A percentile compares a stretch with the other conserved stretches of the same genome.
Evolutionary conservation across 306 rosid genomes (phyloP).

Genomic region (Fragaria nilgerrensis): DNA sequence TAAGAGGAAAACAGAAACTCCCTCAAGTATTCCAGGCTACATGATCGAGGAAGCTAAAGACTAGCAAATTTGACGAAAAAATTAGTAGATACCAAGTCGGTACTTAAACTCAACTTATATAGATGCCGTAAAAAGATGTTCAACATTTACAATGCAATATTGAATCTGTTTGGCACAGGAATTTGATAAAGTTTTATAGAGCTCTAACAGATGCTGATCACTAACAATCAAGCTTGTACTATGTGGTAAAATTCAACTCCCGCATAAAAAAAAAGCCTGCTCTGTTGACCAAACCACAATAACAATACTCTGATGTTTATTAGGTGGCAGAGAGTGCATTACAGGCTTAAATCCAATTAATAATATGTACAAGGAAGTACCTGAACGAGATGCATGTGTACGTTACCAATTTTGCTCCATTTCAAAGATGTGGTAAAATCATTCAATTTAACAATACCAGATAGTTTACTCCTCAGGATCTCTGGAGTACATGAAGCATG

Average conservation of each 20-base stretch:
- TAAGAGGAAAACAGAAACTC: slow-evolving; percentile 9
- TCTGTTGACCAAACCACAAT: not conserved
- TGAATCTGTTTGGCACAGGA: not conserved
- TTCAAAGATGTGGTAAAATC: slow-evolving; percentile 50
- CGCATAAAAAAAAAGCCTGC: not conserved
- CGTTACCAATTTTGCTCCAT: slow-evolving; percentile 83
- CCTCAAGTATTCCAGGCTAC: not conserved
- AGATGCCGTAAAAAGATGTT: no score
- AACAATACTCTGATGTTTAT: not conserved
- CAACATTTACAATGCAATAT: no score
- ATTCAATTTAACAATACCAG: slow-evolving; percentile 50
- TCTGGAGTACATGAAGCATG: slow-evolving; percentile 54
- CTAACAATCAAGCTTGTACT: not conserved
- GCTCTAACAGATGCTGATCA: not conserved
- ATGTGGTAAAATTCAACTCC: not conserved
- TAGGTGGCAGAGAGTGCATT: not conserved
- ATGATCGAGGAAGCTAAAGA: not conserved
- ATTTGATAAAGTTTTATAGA: not conserved
- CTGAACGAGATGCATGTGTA: slow-evolving; percentile 62
- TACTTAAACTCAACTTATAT: not conserved
- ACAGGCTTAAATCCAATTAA: not conserved
- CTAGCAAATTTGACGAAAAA: not conserved
- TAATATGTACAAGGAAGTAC: slow-evolving; percentile 27
- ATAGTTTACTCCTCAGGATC: slow-evolving; percentile 43
- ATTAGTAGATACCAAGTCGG: not conserved